A percentile compares a stretch with the other conserved stretches of the same genome.
Conservation (phyloP, 2,329 filamentous ascomycete genomes). For the Ophiosphaerella narmari region DNA sequence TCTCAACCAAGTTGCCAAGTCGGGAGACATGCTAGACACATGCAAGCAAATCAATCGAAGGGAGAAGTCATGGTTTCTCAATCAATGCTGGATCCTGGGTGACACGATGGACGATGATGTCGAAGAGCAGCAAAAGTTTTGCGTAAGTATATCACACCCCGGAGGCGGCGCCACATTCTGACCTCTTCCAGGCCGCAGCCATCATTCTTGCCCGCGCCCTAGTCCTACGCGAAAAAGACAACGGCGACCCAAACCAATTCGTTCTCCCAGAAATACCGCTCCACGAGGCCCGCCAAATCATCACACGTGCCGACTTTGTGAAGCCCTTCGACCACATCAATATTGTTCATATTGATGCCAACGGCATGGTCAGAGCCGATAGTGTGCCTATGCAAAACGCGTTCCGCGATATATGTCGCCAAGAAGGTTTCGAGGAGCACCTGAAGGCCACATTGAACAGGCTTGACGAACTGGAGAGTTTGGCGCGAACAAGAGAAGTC, state of each 20-base stretch:
- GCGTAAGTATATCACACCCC: conserved; percentile 57
- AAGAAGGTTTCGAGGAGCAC: conserved; percentile 79
- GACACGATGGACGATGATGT: conserved; percentile 90
- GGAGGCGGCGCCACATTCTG: background rate
- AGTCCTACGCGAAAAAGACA: conserved; percentile 73
- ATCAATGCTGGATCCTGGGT: conserved; percentile 76
- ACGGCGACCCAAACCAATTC: conserved; percentile 66
- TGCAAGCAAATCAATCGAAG: conserved; percentile 72
- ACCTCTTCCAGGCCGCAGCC: conserved; percentile 69
- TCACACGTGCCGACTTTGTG: conserved; percentile 94
- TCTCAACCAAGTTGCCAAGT: conserved; percentile 84
- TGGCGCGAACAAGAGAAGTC: conserved; percentile 86
- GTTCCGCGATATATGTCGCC: conserved; percentile 77
- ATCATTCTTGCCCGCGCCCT: conserved; percentile 90
- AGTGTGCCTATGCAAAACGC: conserved; percentile 95
- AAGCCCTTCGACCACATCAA: conserved; percentile 89
- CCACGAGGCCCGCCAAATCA: conserved; percentile 65
- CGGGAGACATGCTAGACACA: conserved; percentile 75
- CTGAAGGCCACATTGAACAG: conserved; percentile 80
- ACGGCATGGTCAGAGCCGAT: conserved; percentile 85
- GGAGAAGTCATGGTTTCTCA: conserved; percentile 80
- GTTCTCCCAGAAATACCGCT: conserved; percentile 71
- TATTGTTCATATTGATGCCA: conserved; percentile 89
- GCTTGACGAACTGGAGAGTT: conserved; percentile 86
- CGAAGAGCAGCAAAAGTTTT: conserved; percentile 96